Base-by-base conservation (phyloP, 2,329 filamentous ascomycete species). In the Cercospora nicotianae region DNA sequence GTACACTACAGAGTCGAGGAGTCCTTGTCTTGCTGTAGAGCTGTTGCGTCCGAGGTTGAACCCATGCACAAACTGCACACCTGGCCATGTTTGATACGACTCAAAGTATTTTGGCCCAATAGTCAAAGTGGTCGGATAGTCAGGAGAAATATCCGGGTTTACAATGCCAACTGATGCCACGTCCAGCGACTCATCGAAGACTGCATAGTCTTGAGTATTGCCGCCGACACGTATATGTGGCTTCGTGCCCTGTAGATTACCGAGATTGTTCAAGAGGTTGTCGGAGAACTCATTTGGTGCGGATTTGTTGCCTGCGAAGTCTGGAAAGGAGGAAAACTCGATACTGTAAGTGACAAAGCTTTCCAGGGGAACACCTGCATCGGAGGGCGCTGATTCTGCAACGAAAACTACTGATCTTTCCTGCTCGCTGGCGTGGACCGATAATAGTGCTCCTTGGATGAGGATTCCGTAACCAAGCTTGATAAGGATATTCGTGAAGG, bases 131-230 rank as follows among this genome's bases (percentile, higher is more conserved):
- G 84, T 87, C 1, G 88, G 87, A 70, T 89, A 90, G 76, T 90
- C 87, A 0, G 77, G 68, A 0, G 87, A 87, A 23, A 83, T 80
- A 0, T 77, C 75, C 0, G 81, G 80, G 65, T 87, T 81, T 62
- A 85, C 79, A 2, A 82, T 86, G 31, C 87, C 87, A 60, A 87
- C 81, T 9, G 85, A 79, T 5, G 84, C 85, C 6, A 80, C 79
- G 1, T 80, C 75, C 5, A 88, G 83, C 3, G 81, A 82, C 1
- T 82, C 78, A 70, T 89, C 83, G 76, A 87, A 90, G 42, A 90
- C 80, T 5, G 87, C 86, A 70, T 86, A 88, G 78, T 90, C 87
- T 72, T 90, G 88, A 0, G 88, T 89, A 72, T 89, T 90, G n/a
- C 88, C 88, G 3, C 88, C 87, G 1, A 90, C 87, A 16, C 88